Evolutionary conservation across 2,329 filamentous ascomycete genomes (phyloP).

Genomic region (Ceratocystis diversiconidia): DNA sequence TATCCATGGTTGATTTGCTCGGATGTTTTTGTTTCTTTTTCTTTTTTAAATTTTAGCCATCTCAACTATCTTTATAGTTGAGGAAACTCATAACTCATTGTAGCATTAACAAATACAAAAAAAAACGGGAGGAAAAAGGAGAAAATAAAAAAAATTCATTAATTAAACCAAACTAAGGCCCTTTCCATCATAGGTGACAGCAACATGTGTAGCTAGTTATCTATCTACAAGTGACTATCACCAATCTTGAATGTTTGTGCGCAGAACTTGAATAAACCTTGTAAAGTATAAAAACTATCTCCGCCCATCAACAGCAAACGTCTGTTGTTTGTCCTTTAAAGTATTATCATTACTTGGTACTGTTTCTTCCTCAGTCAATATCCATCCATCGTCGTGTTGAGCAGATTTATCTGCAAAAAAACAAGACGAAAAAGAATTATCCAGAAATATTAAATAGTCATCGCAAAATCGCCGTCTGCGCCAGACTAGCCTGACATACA

Average conservation of each 20-base stretch:
- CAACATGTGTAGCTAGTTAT: no score
- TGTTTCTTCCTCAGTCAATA: not conserved
- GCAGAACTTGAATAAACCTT: not conserved
- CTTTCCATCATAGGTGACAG: no score
- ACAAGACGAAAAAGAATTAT: slow-evolving; percentile 47
- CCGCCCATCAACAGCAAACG: not conserved
- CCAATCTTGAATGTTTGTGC: not conserved
- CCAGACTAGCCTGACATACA: not conserved
- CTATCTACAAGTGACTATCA: no score
- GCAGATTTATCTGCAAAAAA: slow-evolving; percentile 42
- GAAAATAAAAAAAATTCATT: no score
- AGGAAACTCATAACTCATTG: no score
- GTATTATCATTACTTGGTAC: not conserved
- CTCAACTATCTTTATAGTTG: no score
- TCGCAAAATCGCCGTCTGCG: not conserved
- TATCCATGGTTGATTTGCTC: no score
- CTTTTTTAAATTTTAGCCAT: no score
- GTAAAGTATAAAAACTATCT: not conserved
- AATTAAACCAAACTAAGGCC: no score
- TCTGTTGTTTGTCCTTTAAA: not conserved
- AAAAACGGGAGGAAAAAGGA: no score
- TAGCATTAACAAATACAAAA: no score
- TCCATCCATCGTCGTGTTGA: not conserved
- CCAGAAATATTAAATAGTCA: slow-evolving; percentile 7
- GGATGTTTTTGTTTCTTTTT: no score